These are phyloP conservation scores for Aspergillus sp. DNA, from an alignment of 2,329 filamentous ascomycete genomes.

Conservation along the genomic window DNA sequence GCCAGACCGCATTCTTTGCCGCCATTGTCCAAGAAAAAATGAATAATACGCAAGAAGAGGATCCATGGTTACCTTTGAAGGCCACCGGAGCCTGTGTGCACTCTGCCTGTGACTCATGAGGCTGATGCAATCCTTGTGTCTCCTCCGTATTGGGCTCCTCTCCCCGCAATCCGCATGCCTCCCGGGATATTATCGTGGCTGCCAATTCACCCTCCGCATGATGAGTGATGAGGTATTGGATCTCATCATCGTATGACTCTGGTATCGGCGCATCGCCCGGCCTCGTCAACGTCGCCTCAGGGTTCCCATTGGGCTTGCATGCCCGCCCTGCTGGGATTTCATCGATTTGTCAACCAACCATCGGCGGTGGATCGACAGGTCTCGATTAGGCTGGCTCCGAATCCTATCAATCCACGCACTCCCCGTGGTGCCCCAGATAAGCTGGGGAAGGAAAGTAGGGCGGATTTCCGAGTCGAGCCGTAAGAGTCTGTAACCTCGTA, in stretches of 20 bases:
- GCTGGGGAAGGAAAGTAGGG: constrained; percentile 12
- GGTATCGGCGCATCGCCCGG: constrained; percentile 2
- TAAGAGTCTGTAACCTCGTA: not conserved
- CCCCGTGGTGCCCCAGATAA: constrained; percentile 20
- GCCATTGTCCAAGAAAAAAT: not conserved
- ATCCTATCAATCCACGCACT: constrained; percentile 13
- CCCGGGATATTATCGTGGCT: constrained; percentile 26
- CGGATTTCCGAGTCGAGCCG: not conserved
- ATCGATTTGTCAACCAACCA: constrained; percentile 18
- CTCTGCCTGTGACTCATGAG: constrained; percentile 15
- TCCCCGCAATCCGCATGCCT: constrained; percentile 17
- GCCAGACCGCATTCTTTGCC: not conserved
- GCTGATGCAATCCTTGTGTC: constrained; percentile 18
- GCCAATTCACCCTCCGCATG: not conserved
- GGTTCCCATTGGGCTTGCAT: constrained; percentile 17
- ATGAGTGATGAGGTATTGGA: constrained; percentile 24
- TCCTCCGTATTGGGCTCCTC: constrained; percentile 3
- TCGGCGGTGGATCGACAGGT: constrained; percentile 20
- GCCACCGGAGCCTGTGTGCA: not conserved
- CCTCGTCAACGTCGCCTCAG: constrained; percentile 10
- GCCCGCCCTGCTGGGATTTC: constrained; percentile 9
- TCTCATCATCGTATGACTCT: constrained; percentile 24
- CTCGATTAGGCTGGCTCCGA: constrained; percentile 20
- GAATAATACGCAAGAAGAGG: not conserved
- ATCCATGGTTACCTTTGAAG: not conserved